These are phyloP conservation scores for Termitomyces sp. DNA, from an alignment of 768 basidiomycete genomes.

Conservation along the genomic window DNA sequence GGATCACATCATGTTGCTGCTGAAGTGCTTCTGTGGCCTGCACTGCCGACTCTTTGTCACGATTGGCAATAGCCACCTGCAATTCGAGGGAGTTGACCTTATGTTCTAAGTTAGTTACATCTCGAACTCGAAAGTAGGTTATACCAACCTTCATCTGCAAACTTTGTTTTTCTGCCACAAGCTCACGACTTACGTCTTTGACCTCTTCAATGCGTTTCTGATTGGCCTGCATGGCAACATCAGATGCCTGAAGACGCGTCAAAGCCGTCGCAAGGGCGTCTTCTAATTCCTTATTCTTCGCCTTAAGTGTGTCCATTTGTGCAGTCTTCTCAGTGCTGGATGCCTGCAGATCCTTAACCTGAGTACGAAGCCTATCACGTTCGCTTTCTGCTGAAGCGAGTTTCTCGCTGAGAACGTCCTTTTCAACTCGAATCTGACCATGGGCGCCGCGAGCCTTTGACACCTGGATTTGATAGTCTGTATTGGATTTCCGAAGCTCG, in stretches of 20 bases:
- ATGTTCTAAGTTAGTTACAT: constrained; percentile 14
- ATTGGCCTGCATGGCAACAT: constrained; percentile 59
- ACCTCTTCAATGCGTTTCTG: constrained; percentile 60
- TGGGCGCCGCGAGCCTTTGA: constrained; percentile 76
- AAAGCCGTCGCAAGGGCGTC: constrained; percentile 73
- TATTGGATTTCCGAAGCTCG: constrained; percentile 64
- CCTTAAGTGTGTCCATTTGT: constrained; percentile 47
- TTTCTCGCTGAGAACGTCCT: constrained; percentile 69
- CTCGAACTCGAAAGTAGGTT: constrained; percentile 3
- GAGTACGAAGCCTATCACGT: constrained; percentile 56
- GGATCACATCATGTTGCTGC: constrained; percentile 57
- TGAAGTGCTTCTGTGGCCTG: constrained; percentile 53
- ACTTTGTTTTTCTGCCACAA: constrained; percentile 51
- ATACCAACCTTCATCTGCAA: constrained; percentile 59
- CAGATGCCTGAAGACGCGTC: constrained; percentile 69
- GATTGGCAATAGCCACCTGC: constrained; percentile 51
- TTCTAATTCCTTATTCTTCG: constrained; percentile 61
- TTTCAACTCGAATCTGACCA: constrained; percentile 80
- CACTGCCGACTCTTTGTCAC: constrained; percentile 60
- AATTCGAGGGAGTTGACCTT: constrained; percentile 65
- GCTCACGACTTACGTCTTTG: constrained; percentile 59
- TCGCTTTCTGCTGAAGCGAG: constrained; percentile 59
- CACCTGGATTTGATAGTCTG: constrained; percentile 70
- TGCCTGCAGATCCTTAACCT: constrained; percentile 55
- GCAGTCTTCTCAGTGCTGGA: constrained; percentile 39